Evolutionary conservation across 495 filamentous ascomycete genomes (phyloP).

Genomic region (Pseudotulostoma volvatum): DNA sequence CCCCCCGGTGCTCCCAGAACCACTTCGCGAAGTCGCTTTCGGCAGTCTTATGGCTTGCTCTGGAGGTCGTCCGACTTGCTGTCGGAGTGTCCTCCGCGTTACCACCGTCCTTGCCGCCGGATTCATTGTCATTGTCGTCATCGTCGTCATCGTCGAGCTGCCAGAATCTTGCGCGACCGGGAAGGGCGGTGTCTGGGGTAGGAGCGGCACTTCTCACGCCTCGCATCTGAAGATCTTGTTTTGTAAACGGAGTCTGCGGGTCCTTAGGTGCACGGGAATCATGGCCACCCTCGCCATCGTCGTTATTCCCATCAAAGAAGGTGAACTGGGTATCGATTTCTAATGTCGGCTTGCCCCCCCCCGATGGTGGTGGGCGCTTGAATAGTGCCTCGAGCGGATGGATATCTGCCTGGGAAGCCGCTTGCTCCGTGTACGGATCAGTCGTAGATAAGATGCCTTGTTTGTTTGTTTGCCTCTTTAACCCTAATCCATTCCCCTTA

Average conservation of each 20-base stretch:
- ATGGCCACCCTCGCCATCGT: conserved; percentile 33
- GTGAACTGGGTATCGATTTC: conserved; percentile 39
- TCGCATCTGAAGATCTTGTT: conserved; percentile 56
- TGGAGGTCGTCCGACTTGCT: conserved; percentile 1
- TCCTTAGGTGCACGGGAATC: conserved; percentile 18
- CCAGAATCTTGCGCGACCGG: conserved; percentile 20
- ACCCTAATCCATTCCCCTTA: not conserved
- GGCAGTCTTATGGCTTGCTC: conserved; percentile 13
- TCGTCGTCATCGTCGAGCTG: conserved; percentile 12
- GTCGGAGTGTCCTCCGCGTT: conserved; percentile 5
- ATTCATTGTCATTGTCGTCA: conserved; percentile 20
- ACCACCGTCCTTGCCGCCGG: conserved; percentile 5
- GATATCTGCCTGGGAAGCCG: conserved; percentile 30
- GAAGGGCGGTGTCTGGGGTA: conserved; percentile 83
- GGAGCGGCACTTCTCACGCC: conserved; percentile 72
- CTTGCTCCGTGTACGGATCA: not conserved
- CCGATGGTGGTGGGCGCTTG: conserved; percentile 42
- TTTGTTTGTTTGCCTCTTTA: not conserved
- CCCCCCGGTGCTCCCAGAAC: conserved; percentile 86
- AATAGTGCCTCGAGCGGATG: conserved; percentile 84
- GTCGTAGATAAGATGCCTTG: not conserved
- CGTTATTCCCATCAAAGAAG: conserved; percentile 38
- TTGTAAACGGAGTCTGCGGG: conserved; percentile 68
- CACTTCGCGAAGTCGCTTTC: conserved; percentile 67
- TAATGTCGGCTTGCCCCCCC: conserved; percentile 18